A percentile compares a stretch with the other conserved stretches of the same genome.
Evolutionary conservation across 2,329 filamentous ascomycete genomes (phyloP).

Genomic region (Cladophialophora yegresii): DNA sequence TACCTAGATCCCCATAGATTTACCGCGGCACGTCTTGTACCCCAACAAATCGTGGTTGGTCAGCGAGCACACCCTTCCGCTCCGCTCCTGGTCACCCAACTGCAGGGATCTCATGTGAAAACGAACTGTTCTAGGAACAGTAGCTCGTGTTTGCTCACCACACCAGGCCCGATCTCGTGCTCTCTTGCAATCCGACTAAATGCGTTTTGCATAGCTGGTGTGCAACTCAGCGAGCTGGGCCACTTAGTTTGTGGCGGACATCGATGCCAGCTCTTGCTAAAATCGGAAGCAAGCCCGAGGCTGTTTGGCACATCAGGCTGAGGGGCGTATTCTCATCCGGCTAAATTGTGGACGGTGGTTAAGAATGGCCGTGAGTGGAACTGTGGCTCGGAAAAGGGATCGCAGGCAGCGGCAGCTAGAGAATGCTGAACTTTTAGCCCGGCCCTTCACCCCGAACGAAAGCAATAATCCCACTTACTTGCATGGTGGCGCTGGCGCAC

Average conservation of each 20-base stretch:
- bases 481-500: neutral
- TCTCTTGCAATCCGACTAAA: neutral
- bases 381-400: neutral
- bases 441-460: neutral
- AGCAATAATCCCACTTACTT: constrained; percentile 5
- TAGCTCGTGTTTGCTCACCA: neutral
- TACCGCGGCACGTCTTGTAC: constrained; percentile 16
- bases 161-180: neutral
- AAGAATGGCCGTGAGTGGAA: neutral
- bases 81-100: neutral
- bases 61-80: neutral
- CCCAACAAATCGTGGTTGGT: neutral
- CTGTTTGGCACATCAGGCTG: neutral
- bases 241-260: neutral
- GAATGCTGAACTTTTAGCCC: constrained; percentile 14
- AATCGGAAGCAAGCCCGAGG: neutral
- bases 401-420: constrained; percentile 2
- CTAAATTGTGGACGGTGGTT: constrained; percentile 3
- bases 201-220: neutral
- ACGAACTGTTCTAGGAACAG: neutral
- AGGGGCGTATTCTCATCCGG: neutral
- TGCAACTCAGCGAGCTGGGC: neutral
- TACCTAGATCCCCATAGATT: constrained; percentile 16
- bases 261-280: neutral
- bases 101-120: neutral